phyloP scores from a whole-genome alignment of 805 yeast genomes.

The Saccharomycopsis fermentans region DNA sequence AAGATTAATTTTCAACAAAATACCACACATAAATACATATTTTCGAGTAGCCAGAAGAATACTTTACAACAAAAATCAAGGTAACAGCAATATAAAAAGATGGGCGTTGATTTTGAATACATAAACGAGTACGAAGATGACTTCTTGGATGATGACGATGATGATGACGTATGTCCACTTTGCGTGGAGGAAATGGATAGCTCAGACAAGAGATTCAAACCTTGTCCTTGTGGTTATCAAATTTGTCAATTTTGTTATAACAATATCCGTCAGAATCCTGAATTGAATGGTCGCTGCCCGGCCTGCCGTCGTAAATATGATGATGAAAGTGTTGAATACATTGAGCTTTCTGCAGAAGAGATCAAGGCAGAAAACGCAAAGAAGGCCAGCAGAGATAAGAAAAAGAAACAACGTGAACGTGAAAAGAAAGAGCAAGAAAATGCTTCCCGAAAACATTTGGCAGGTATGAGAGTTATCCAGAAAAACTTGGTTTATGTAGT shows the following conservation, averaged over 20 bases:
- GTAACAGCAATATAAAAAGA: neutral
- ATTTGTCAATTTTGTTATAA: conserved; percentile 97
- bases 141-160: conserved; percentile 11
- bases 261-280: conserved; percentile 91
- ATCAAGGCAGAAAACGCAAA: conserved; percentile 68
- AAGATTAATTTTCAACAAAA: too few species aligned
- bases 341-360: conserved; percentile 76
- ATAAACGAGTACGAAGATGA: neutral
- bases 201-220: conserved; percentile 90
- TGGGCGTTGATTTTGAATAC: neutral
- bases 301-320: conserved; percentile 93
- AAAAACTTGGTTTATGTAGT: conserved; percentile 94
- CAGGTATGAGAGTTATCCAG: conserved; percentile 97
- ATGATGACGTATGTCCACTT: conserved; percentile 52
- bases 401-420: conserved; percentile 76
- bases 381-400: conserved; percentile 72
- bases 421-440: conserved; percentile 87
- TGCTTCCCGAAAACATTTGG: conserved; percentile 72
- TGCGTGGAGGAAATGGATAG: conserved; percentile 98
- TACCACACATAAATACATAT: too few species aligned
- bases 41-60: too few species aligned
- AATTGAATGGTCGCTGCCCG: conserved; percentile 92
- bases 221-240: conserved; percentile 99
- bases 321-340: conserved; percentile 86
- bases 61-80: too few species aligned